phyloP scores from a whole-genome alignment of 768 basidiomycete species.

The Tylopilus sp. region DNA sequence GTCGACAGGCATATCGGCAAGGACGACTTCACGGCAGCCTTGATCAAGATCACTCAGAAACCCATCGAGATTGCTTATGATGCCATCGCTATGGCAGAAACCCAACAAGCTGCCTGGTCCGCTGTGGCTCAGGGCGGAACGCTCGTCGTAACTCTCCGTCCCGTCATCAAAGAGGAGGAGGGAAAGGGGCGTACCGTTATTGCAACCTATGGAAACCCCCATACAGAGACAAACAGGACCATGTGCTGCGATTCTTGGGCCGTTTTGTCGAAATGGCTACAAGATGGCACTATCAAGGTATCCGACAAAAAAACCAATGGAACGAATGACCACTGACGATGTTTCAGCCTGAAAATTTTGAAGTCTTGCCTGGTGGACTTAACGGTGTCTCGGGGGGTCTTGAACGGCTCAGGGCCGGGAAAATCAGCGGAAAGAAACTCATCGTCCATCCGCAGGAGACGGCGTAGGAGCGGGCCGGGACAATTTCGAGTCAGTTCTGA shows the following conservation, averaged over 20 bases:
- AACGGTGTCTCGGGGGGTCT: slow-evolving; percentile 36
- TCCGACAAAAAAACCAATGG: background rate
- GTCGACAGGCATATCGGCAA: slow-evolving; percentile 29
- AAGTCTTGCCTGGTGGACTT: slow-evolving; percentile 42
- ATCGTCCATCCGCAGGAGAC: slow-evolving; percentile 41
- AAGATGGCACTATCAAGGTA: slow-evolving; percentile 27
- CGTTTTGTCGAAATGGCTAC: slow-evolving; percentile 23
- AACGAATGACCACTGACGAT: background rate
- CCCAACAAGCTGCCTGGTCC: slow-evolving; percentile 34
- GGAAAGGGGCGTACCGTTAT: slow-evolving; percentile 18
- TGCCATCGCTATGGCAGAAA: slow-evolving; percentile 30
- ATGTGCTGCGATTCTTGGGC: slow-evolving; percentile 20
- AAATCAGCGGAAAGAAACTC: slow-evolving; percentile 44
- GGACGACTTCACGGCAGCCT: slow-evolving; percentile 11
- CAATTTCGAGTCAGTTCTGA: background rate
- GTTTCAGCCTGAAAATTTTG: slow-evolving; percentile 37
- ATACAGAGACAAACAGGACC: slow-evolving; percentile 13
- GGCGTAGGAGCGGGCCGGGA: slow-evolving; percentile 4
- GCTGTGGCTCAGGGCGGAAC: slow-evolving; percentile 33
- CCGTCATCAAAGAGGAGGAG: slow-evolving; percentile 21
- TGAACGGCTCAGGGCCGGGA: slow-evolving; percentile 31
- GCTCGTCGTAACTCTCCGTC: slow-evolving; percentile 28
- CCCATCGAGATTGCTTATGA: slow-evolving; percentile 29
- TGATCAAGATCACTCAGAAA: slow-evolving; percentile 25
- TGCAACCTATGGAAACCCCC: slow-evolving; percentile 25